Percentiles rank a stretch among this genome's conserved stretches.
These are phyloP conservation scores for Kitagawia praeruptora DNA, from an alignment of 129 eudicot species.

Conservation along the genomic window DNA sequence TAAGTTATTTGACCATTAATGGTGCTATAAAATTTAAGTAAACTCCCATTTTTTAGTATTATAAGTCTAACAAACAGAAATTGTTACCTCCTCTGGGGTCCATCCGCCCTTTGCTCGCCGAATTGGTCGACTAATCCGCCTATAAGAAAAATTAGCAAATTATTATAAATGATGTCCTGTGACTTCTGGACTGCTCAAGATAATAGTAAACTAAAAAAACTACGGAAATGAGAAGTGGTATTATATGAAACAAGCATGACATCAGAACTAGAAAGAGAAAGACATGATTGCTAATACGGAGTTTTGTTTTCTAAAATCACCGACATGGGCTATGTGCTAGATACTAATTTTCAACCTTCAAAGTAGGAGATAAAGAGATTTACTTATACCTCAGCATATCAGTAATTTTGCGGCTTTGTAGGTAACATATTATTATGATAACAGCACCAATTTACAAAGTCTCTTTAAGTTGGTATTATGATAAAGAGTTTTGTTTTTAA, in stretches of 20 bases:
- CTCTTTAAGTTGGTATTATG: background rate
- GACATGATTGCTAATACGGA: background rate
- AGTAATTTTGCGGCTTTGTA: background rate
- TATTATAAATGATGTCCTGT: conserved; percentile 5
- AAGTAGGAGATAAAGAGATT: background rate
- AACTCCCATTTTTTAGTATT: background rate
- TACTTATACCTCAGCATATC: background rate
- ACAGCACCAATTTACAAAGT: background rate
- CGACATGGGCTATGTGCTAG: background rate
- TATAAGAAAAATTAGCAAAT: conserved; percentile 26
- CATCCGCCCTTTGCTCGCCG: conserved; percentile 99
- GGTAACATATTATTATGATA: background rate
- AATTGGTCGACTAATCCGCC: conserved; percentile 90
- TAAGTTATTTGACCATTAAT: background rate
- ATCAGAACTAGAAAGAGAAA: background rate
- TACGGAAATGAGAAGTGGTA: background rate
- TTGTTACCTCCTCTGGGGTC: conserved; percentile 93
- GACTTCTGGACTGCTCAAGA: background rate
- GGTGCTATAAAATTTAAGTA: background rate
- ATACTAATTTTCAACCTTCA: background rate
- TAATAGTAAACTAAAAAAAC: background rate
- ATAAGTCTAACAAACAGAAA: background rate
- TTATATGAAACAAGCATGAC: background rate
- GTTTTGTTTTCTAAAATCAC: background rate
- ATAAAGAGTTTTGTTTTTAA: background rate